A percentile compares a stretch with the other conserved stretches of the same genome.
phyloP scores from a whole-genome alignment of 345 rosid species.

The Hypericum perforatum region DNA sequence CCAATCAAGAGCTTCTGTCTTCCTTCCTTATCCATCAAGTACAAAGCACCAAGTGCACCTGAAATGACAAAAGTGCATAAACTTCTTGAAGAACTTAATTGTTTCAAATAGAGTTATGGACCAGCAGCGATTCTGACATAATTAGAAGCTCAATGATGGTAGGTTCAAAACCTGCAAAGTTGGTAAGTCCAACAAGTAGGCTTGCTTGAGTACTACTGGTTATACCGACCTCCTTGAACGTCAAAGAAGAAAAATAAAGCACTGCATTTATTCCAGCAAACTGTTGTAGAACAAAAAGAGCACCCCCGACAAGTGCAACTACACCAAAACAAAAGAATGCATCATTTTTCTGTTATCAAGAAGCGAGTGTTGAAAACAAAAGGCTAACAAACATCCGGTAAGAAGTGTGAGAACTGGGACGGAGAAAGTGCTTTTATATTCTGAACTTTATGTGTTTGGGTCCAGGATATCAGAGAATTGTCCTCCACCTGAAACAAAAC shows the following conservation, averaged over 20 bases:
- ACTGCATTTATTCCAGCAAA: slow-evolving; percentile 84
- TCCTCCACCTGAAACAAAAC: slow-evolving; percentile 66
- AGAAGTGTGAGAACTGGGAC: too few species aligned
- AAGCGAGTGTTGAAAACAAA: too few species aligned
- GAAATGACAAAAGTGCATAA: slow-evolving; percentile 3
- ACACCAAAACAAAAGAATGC: too few species aligned
- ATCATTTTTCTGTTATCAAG: too few species aligned
- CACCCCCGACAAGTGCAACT: slow-evolving; percentile 63
- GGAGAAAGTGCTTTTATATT: too few species aligned
- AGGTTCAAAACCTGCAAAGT: slow-evolving; percentile 50
- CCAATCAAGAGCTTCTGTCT: slow-evolving; percentile 56
- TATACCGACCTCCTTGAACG: slow-evolving; percentile 64
- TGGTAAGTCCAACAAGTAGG: slow-evolving; percentile 51
- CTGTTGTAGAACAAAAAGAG: slow-evolving; percentile 64
- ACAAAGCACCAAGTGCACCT: slow-evolving; percentile 61
- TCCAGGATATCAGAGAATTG: slow-evolving; percentile 3
- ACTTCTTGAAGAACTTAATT: slow-evolving; percentile 7
- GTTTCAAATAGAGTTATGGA: neutral
- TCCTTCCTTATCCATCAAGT: slow-evolving; percentile 60
- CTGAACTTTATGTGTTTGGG: too few species aligned
- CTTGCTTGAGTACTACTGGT: slow-evolving; percentile 49
- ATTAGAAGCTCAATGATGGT: neutral
- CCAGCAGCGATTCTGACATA: too few species aligned
- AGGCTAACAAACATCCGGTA: too few species aligned
- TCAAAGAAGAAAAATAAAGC: slow-evolving; percentile 72